phyloP scores from a whole-genome alignment of 441 rosid genomes.

The Erysimum cheiri region DNA sequence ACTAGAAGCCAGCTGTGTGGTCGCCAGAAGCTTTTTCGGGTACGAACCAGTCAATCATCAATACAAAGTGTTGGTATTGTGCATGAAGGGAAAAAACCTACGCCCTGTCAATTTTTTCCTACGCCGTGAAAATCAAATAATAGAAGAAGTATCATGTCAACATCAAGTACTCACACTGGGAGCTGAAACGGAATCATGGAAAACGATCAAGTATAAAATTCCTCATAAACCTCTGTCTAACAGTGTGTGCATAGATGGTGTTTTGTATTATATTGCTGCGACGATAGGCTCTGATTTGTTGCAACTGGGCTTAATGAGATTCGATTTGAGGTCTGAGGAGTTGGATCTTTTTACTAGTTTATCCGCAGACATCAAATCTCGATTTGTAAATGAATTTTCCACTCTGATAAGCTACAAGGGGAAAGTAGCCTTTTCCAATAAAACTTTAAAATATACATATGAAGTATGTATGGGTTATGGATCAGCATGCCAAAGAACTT shows the following conservation, averaged over 20 bases:
- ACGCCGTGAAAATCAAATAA: too few relatives aligned
- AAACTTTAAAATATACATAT: neutral
- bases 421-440: neutral
- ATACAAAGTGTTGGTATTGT: neutral
- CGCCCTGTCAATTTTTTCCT: too few relatives aligned
- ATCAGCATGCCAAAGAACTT: neutral
- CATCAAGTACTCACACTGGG: neutral
- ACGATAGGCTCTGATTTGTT: neutral
- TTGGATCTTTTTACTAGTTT: neutral
- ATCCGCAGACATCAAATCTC: neutral
- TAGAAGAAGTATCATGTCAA: neutral
- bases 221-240: neutral
- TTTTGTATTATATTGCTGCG: neutral
- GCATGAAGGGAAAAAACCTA: neutral
- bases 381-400: neutral
- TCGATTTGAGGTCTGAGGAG: slow-evolving; percentile 22
- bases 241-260: neutral
- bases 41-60: neutral
- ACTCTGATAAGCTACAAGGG: slow-evolving; percentile 1
- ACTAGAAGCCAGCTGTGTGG: neutral
- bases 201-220: neutral
- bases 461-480: slow-evolving; percentile 2
- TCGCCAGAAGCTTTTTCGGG: neutral
- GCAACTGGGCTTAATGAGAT: neutral
- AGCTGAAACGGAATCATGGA: neutral